Base-by-base conservation (phyloP, 2,329 filamentous ascomycete species). In the Daldinia sp. region DNA sequence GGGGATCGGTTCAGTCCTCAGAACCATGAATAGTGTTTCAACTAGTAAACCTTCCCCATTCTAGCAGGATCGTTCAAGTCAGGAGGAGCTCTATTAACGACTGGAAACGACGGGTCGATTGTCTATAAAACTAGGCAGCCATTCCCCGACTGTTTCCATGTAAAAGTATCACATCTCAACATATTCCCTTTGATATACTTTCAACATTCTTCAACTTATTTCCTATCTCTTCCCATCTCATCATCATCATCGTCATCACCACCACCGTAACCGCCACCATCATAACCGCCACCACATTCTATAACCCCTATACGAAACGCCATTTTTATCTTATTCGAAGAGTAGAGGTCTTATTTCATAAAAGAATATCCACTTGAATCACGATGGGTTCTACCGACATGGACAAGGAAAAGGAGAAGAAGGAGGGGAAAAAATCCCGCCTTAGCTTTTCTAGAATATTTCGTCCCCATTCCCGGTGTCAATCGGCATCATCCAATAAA, bases 1-100 rank as follows among this genome's bases (percentile, higher is more conserved):
- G 11, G 13, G 5, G 19, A 15, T 6, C 21, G 10, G 37, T 41
- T 48, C n/a, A n/a, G n/a, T n/a, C n/a, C n/a, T n/a, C n/a, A n/a
- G n/a, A n/a, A n/a, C n/a, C n/a, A n/a, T n/a, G n/a, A n/a, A n/a
- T n/a, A n/a, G n/a, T n/a, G n/a, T n/a, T n/a, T n/a, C n/a, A n/a
- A n/a, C n/a, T n/a, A n/a, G n/a, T n/a, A n/a, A n/a, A n/a, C n/a
- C n/a, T n/a, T n/a, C n/a, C 29, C 29, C 29, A 11, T 32, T 32
- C 29, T 7, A 32, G 29, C 6, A 32, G 6, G 11, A 32, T 32
- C 6, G 11, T 32, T 11, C 29, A 32, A 32, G 41, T 19, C 47
- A 58, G 51, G 55, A n/a, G 27, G 23, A 30, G 48, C 35, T n/a
- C 29, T 30, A 43, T 13, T 45, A 29, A 51, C 29, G 7, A 32